These are phyloP conservation scores for Heracleum sosnowskyi DNA, from an alignment of 129 eudicot genomes.

Conservation along the genomic window DNA sequence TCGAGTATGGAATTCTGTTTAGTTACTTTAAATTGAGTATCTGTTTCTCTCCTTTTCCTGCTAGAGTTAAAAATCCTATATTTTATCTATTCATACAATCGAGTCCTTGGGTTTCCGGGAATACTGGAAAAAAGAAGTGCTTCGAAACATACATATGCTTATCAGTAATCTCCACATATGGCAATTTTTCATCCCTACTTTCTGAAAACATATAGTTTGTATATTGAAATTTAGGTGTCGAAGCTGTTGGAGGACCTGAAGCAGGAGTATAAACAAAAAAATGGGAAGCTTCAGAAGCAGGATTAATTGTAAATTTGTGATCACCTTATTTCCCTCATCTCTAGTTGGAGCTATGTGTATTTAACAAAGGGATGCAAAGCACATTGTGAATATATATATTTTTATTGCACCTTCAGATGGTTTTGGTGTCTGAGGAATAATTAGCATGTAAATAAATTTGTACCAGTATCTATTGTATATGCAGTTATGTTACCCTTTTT, in stretches of 20 bases:
- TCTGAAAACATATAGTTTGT: neutral
- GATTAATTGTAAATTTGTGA: neutral
- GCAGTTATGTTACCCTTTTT: neutral
- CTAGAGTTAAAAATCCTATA: neutral
- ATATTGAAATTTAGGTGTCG: slow-evolving; percentile 48
- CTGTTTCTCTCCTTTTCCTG: neutral
- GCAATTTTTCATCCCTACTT: neutral
- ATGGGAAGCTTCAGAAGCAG: slow-evolving; percentile 35
- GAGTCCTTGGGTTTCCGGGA: neutral
- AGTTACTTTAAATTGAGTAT: neutral
- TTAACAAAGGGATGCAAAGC: neutral
- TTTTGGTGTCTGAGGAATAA: neutral
- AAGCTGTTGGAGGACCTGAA: slow-evolving; percentile 67
- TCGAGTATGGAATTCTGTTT: neutral
- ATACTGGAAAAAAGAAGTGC: neutral
- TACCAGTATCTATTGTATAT: neutral
- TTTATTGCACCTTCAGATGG: too few species aligned
- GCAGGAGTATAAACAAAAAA: slow-evolving; percentile 62
- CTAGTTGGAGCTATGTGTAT: neutral
- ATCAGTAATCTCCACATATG: neutral
- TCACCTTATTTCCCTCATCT: neutral
- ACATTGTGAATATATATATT: slow-evolving; percentile 10
- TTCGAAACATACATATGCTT: neutral
- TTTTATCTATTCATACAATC: neutral
- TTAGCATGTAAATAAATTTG: neutral